Conservation (phyloP, 2,329 filamentous ascomycete species). For the Sporothrix globosa region DNA sequence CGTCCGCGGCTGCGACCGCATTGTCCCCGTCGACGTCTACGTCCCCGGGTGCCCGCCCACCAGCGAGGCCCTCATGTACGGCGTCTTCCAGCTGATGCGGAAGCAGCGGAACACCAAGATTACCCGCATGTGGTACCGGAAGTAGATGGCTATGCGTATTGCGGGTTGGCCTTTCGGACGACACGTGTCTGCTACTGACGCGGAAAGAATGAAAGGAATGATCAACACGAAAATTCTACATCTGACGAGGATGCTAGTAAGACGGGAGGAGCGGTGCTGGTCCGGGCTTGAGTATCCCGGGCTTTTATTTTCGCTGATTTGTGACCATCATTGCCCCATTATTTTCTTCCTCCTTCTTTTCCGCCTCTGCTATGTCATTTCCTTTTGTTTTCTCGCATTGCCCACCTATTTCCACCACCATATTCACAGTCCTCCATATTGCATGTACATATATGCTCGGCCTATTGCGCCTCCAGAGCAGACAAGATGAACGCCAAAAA, state of each 20-base stretch:
- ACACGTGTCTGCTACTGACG: neutral
- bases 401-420: neutral
- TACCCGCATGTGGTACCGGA: slow-evolving; percentile 57
- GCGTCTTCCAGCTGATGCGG: slow-evolving; percentile 69
- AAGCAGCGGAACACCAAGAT: slow-evolving; percentile 63
- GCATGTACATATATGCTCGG: slow-evolving; percentile 30
- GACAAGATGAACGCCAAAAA: slow-evolving; percentile 18
- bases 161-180: too few relatives aligned
- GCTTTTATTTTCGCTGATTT: neutral
- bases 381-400: neutral
- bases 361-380: neutral
- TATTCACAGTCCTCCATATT: neutral
- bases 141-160: slow-evolving; percentile 41
- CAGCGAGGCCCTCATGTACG: slow-evolving; percentile 54
- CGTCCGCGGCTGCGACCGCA: slow-evolving; percentile 65
- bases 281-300: neutral
- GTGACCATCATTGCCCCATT: neutral
- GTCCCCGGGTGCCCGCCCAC: slow-evolving; percentile 65
- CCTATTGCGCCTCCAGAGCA: slow-evolving; percentile 2
- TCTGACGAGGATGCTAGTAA: neutral
- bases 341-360: neutral
- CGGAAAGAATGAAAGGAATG: neutral
- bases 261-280: slow-evolving; percentile 1
- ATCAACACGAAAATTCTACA: neutral
- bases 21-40: slow-evolving; percentile 70